Percentiles rank a stretch among this genome's conserved stretches.
phyloP scores from a whole-genome alignment of 495 filamentous ascomycete genomes.

The Copromyces sp. region DNA sequence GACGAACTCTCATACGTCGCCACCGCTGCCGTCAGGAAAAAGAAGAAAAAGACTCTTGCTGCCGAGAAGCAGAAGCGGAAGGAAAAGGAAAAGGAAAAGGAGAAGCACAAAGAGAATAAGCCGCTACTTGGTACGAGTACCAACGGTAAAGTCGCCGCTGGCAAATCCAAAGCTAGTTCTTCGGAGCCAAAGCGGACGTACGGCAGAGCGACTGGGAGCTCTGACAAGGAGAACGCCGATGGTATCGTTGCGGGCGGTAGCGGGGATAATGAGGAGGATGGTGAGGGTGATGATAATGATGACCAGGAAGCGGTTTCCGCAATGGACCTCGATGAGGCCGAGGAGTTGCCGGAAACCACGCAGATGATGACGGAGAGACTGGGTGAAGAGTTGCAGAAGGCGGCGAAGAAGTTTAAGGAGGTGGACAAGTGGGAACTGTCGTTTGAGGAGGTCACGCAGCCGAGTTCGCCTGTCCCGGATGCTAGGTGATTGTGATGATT shows the following conservation, averaged over 20 bases:
- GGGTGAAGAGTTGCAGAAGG: constrained; percentile 34
- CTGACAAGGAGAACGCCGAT: constrained; percentile 34
- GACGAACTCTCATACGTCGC: constrained; percentile 31
- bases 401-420: constrained; percentile 40
- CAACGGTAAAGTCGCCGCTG: constrained; percentile 2
- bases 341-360: constrained; percentile 13
- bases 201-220: constrained; percentile 1
- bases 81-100: neutral
- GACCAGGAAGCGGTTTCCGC: constrained; percentile 6
- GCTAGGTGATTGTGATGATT: constrained; percentile 18
- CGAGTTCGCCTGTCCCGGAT: constrained; percentile 22
- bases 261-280: constrained; percentile 4
- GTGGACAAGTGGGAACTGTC: constrained; percentile 41
- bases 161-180: neutral
- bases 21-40: constrained; percentile 6
- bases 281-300: constrained; percentile 7
- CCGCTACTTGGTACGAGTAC: constrained; percentile 3
- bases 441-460: constrained; percentile 34
- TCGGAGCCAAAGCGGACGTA: neutral
- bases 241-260: constrained; percentile 6
- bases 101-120: neutral
- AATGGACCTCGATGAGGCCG: neutral
- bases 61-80: neutral
- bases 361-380: constrained; percentile 22
- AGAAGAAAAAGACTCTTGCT: neutral